These are phyloP conservation scores for Elsinoe ampelina DNA, from an alignment of 2,329 filamentous ascomycete genomes.

Conservation along the genomic window DNA sequence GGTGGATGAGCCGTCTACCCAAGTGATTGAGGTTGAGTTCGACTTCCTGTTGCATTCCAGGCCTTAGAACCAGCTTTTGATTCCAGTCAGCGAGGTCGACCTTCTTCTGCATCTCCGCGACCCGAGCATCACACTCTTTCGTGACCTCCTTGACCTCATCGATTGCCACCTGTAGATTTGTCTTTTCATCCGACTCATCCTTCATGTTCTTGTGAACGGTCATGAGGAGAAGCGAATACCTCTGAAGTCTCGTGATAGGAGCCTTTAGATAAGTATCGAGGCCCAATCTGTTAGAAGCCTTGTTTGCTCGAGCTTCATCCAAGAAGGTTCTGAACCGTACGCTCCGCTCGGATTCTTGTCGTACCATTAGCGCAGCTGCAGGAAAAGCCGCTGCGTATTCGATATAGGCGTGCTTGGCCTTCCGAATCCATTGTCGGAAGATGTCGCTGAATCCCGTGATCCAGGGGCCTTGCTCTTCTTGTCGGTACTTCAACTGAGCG, in stretches of 20 bases:
- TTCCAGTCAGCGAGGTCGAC: constrained; percentile 79
- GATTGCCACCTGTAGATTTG: constrained; percentile 72
- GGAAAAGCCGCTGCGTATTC: constrained; percentile 88
- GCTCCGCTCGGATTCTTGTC: constrained; percentile 76
- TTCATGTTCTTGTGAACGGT: constrained; percentile 78
- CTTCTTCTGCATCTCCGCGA: constrained; percentile 86
- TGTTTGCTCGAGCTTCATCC: constrained; percentile 68
- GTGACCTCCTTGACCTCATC: constrained; percentile 87
- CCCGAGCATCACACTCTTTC: constrained; percentile 80
- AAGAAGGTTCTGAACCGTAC: constrained; percentile 79
- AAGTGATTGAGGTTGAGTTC: constrained; percentile 86
- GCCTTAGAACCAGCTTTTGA: constrained; percentile 72
- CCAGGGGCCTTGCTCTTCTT: constrained; percentile 94
- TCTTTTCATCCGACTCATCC: constrained; percentile 80
- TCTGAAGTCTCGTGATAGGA: constrained; percentile 84
- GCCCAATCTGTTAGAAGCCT: constrained; percentile 69
- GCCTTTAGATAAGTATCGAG: constrained; percentile 94
- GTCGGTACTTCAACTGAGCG: constrained; percentile 89
- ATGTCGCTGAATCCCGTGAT: constrained; percentile 91
- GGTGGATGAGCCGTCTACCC: constrained; percentile 79
- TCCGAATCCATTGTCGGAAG: constrained; percentile 96
- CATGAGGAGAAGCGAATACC: constrained; percentile 73
- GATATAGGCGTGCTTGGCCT: constrained; percentile 78
- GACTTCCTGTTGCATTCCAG: constrained; percentile 73
- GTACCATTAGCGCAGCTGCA: constrained; percentile 70